A percentile compares a stretch with the other conserved stretches of the same genome.
These are phyloP conservation scores for Capronia epimyces DNA, from an alignment of 2,329 filamentous ascomycete species.

Conservation along the genomic window DNA sequence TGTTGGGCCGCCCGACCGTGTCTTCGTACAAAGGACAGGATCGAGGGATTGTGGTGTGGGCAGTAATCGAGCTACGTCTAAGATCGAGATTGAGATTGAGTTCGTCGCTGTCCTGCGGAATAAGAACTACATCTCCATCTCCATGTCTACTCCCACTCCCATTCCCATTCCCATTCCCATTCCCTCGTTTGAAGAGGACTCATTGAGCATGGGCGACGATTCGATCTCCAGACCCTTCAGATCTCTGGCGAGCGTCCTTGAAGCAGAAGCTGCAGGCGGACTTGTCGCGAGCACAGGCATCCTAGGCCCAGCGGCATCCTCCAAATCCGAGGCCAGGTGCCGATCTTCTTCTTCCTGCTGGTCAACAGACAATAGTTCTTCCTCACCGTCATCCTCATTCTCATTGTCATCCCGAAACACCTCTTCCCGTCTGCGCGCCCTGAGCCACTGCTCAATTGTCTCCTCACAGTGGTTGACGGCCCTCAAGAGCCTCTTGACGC, in stretches of 20 bases:
- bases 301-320: not conserved
- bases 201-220: not conserved
- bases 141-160: conserved; percentile 47
- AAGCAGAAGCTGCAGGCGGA: conserved; percentile 5
- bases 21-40: too few species aligned
- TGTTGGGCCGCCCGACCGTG: too few species aligned
- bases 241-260: conserved; percentile 9
- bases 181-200: not conserved
- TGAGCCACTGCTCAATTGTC: conserved; percentile 39
- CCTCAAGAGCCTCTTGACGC: conserved; percentile 46
- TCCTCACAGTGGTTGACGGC: conserved; percentile 49
- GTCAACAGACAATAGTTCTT: too few species aligned
- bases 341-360: not conserved
- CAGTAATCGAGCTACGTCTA: too few species aligned
- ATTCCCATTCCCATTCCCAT: conserved; percentile 50
- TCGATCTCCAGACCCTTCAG: conserved; percentile 12
- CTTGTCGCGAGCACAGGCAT: conserved; percentile 12
- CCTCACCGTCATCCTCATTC: not conserved
- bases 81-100: too few species aligned
- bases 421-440: conserved; percentile 34
- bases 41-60: too few species aligned
- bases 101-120: not conserved
- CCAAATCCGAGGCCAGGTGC: not conserved
- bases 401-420: conserved; percentile 3
- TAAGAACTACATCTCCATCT: conserved; percentile 31